Evolutionary conservation across 495 filamentous ascomycete species (phyloP).

Genomic region (Annulohypoxylon stygium): DNA sequence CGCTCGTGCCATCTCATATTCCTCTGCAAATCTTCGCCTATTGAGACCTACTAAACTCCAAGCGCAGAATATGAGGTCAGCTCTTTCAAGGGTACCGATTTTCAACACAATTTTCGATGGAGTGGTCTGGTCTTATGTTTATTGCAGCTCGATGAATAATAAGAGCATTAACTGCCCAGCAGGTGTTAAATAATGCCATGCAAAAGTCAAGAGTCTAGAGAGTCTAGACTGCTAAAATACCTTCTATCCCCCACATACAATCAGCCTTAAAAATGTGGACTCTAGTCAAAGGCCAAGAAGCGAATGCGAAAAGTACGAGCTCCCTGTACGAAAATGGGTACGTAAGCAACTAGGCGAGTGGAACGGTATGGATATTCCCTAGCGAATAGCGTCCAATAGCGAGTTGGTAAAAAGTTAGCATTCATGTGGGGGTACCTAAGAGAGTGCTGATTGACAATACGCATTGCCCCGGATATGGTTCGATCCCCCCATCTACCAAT

Average conservation of each 20-base stretch:
- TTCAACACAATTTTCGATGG: not conserved
- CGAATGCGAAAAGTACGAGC: conserved; percentile 19
- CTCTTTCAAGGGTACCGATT: not conserved
- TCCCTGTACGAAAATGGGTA: not conserved
- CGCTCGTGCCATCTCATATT: not conserved
- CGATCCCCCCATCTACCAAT: not conserved
- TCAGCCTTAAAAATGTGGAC: conserved; percentile 17
- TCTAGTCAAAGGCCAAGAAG: not conserved
- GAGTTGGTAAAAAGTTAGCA: not conserved
- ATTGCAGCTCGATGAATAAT: not conserved
- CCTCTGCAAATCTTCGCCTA: not conserved
- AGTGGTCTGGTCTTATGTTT: not conserved
- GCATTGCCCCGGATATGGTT: not conserved
- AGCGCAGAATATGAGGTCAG: not conserved
- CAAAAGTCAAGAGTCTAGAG: not conserved
- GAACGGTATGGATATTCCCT: not conserved
- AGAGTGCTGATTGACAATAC: not conserved
- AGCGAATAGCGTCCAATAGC: not conserved
- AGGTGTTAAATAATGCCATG: not conserved
- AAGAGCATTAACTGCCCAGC: not conserved
- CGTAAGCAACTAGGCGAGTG: not conserved
- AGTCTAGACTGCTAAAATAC: not conserved
- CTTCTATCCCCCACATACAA: not conserved
- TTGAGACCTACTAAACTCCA: not conserved
- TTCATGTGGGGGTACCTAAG: not conserved